Percentiles rank a stretch among this genome's conserved stretches.
Evolutionary conservation across 2,329 filamentous ascomycete genomes (phyloP).

Genomic region (Ciborinia camelliae): DNA sequence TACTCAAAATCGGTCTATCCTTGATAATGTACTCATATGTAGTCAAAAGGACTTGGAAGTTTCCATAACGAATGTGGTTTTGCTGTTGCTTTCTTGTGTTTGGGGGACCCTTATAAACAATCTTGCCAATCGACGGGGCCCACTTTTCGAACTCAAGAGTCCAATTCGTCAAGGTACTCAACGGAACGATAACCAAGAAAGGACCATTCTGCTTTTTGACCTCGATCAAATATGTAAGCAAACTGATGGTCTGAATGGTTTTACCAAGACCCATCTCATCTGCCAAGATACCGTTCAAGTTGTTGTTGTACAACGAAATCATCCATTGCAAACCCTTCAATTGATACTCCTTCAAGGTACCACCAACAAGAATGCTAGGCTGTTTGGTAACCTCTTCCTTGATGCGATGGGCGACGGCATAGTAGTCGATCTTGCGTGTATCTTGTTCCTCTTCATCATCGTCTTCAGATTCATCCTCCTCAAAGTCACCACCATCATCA

Average conservation of each 20-base stretch:
- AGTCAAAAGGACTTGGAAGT: constrained; percentile 93
- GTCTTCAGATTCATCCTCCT: constrained; percentile 59
- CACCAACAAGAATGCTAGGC: constrained; percentile 82
- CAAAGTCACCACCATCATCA: constrained; percentile 49
- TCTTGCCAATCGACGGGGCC: constrained; percentile 80
- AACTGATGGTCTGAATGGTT: constrained; percentile 97
- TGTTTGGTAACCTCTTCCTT: constrained; percentile 88
- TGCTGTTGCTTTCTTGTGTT: constrained; percentile 84
- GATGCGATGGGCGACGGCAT: constrained; percentile 92
- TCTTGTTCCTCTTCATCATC: constrained; percentile 67
- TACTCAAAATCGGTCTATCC: constrained; percentile 88
- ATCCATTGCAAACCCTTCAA: constrained; percentile 99
- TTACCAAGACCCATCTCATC: constrained; percentile 99
- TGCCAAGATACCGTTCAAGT: constrained; percentile 95
- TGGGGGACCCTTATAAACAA: constrained; percentile 97
- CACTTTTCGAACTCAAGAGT: constrained; percentile 98
- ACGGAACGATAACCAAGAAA: constrained; percentile 92
- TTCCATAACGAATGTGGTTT: constrained; percentile 87
- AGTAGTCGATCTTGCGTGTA: constrained; percentile 91
- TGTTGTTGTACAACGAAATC: constrained; percentile 99
- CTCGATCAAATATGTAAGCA: constrained; percentile 97
- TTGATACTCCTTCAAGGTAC: constrained; percentile 94
- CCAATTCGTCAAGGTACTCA: constrained; percentile 98
- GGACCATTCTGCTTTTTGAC: constrained; percentile 88
- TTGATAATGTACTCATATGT: constrained; percentile 99